Base-by-base conservation (phyloP, 2,329 filamentous ascomycete species). In the Ceratocystis lukuohia region DNA sequence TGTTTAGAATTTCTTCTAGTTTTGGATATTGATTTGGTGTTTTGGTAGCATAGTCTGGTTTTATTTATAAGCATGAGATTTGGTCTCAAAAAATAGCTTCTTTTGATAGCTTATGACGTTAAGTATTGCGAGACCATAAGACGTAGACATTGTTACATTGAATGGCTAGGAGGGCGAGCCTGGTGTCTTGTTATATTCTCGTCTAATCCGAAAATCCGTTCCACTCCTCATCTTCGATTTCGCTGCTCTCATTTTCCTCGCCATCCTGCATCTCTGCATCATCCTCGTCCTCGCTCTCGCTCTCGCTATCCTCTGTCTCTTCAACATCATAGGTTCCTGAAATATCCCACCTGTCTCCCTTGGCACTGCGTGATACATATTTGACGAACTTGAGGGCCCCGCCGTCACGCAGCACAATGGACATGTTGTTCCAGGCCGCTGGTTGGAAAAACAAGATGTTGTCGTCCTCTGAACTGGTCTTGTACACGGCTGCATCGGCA, bases 311-410 rank as follows among this genome's bases (percentile, higher is more conserved):
- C 1, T 82, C 81, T 46, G 78, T 74, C 67, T 84, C 82, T 69
- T 82, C 82, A 41, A 96, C 87, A 28, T 87, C 89, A 74, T 89
- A 90, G 44, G 85, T 85, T 0, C 86, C 94, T 61, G 85, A 87
- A 62, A 97, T 80, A 77, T 99, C 94, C 91, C 92, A 97, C 56
- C 94, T 82, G 76, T 97, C 94, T 0, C 94, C 94, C 72, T 84
- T 84, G 6, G 94, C 94, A 63, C 82, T 84, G 68, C 81, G 81
- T 75, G 88, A 95, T 25, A 99, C 88, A 75, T 97, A 99, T 79
- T 97, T 99, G 72, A 97, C 91, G 74, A 99, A 99, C 74, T 90
- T 87, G 73, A 99, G 80, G 15, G 88, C 88, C 15, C 90, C 92
- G 70, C 84, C 85, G 74, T 99, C 94, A 67, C 94, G 83, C 70